Base-by-base conservation (phyloP, 257 asterid genomes). In the Plantago elongata region DNA sequence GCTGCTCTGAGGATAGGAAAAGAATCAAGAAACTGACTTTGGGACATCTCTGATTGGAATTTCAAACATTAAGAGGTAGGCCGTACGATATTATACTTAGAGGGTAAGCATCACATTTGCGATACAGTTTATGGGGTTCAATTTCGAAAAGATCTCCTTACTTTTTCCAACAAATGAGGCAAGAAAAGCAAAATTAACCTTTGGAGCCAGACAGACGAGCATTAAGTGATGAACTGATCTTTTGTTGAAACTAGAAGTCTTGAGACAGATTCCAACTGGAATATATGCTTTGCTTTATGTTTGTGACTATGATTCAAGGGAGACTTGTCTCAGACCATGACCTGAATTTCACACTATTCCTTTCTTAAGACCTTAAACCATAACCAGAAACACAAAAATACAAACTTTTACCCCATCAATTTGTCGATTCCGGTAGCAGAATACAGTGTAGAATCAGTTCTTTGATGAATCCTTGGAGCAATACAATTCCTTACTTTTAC, bases 401-500 rank as follows among this genome's bases (percentile, higher is more conserved):
- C 14, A 17, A 29, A 40, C 13, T 27, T 43, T 2, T 50, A 34
- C 57, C 17, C 9, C 17, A 54, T 54, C 59, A 4, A 51, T 46
- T 3, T 60, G 57, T 44, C 43, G 60, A 30, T 43, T 9, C 6
- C 30, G 55, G 47, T 38, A 43, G 29, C 4, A 30, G 9, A 40
- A 47, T 68, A 7, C 15, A 47, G 3, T 44, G 5, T 54, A 51
- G 95, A 79, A 86, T 83, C 94, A 70, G 78, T 86, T 76, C 89
- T 72, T 78, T 74, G 71, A 75, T 72, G 72, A 74, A 72, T 64
- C 71, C 69, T 51, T 10, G 44, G 51, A 70, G 8, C 61, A 44
- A 57, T 46, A 62, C 44, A 69, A 80, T 77, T 71, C 84, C 80
- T 79, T 79, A 73, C 87, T 76, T 79, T 83, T 63, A 61, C 83